Conservation (phyloP, 148 eudicot species). For the Polygonum aviculare region DNA sequence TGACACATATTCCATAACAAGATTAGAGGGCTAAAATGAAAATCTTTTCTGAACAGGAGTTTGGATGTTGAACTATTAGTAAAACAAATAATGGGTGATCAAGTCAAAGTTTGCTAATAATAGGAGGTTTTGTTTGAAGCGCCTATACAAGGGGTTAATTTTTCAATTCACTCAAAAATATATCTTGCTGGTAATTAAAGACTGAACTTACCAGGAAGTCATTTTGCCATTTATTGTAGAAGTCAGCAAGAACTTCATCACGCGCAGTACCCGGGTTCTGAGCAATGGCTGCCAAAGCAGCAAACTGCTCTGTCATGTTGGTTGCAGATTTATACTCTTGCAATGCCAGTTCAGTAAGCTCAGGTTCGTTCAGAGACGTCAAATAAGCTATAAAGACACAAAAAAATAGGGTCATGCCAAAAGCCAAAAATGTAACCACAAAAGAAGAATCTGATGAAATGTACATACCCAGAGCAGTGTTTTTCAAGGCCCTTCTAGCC, state of each 20-base stretch:
- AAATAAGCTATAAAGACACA: conserved; percentile 56
- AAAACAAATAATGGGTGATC: background rate
- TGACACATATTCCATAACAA: too few relatives aligned
- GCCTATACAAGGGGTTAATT: background rate
- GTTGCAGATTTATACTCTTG: conserved; percentile 79
- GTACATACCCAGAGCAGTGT: conserved; percentile 58
- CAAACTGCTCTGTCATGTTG: conserved; percentile 90
- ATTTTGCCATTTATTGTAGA: conserved; percentile 84
- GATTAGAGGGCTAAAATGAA: too few relatives aligned
- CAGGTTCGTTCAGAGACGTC: conserved; percentile 57
- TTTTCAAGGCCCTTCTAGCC: conserved; percentile 93
- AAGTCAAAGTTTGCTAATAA: background rate
- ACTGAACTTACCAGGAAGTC: conserved; percentile 57
- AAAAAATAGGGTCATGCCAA: background rate
- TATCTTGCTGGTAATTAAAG: background rate
- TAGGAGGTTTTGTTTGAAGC: background rate
- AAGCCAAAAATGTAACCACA: background rate
- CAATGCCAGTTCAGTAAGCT: conserved; percentile 60
- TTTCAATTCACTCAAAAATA: background rate
- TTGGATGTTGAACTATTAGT: background rate
- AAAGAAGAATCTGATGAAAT: background rate
- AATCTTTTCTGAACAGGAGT: background rate
- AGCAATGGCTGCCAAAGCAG: conserved; percentile 73
- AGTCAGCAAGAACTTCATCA: conserved; percentile 80
- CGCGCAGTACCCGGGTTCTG: conserved; percentile 70